Base-by-base conservation (phyloP, 495 filamentous ascomycete genomes). In the Beverwykella pulmonaria region DNA sequence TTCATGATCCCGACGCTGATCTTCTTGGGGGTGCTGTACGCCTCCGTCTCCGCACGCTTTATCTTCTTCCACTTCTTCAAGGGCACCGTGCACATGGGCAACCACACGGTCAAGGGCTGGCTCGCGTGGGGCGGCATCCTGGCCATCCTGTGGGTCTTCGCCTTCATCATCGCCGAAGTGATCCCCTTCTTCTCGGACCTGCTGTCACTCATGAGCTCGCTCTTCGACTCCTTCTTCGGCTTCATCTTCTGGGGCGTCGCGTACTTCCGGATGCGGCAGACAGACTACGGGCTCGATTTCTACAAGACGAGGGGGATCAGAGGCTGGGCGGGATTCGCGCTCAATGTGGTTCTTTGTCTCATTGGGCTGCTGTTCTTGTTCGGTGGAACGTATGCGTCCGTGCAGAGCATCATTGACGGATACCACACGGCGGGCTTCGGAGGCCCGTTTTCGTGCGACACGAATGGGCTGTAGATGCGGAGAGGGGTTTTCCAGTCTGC, bases 191-290 rank as follows among this genome's bases (percentile, higher is more conserved):
- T 96, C 79, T 87, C 87, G 26, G 90, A 90, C 55, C 80, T 96
- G 36, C 80, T 93, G 10, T 88, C 88, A 8, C 83, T 96, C 56
- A 92, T 95, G 90, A 93, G 90, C 67, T 90, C 90, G 19, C 83
- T 96, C 15, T 96, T 96, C 70, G 92, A 96, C 75, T 92, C 89
- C 25, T 95, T 94, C 79, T 96, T 96, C 65, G 92, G 92, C 19
- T 96, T 93, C 78, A 93, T 95, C 71, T 96, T 94, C 82, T 96
- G 92, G 92, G 92, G 91, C 29, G 84, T 90, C 4, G 92, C 92
- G 1, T 96, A 94, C 73, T 82, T 94, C 65, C 86, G 90, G 30
- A 92, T 96, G 92, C 81, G 91, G 17, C 74, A 77, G 46, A 87
- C 82, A 0, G 90, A 93, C 60, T 81, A 89, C 65, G 85, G 87